These are phyloP conservation scores for Teunomyces cretensis DNA, from an alignment of 805 yeast species.

Conservation along the genomic window DNA sequence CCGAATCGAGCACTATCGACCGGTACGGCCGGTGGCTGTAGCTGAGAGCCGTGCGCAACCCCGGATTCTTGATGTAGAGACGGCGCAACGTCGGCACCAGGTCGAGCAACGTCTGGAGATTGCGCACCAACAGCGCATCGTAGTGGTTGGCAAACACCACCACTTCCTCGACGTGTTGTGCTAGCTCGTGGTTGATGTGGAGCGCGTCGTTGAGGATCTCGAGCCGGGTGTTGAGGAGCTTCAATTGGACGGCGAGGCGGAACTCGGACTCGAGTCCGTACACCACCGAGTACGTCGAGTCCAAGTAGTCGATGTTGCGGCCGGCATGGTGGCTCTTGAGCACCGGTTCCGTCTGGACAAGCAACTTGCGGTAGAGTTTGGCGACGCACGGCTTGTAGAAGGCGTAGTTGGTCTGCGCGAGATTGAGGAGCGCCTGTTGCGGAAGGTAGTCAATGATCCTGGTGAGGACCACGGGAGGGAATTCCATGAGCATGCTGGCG, in stretches of 20 bases:
- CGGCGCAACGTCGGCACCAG: background rate
- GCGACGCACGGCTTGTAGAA: slow-evolving; percentile 33
- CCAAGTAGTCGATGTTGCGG: slow-evolving; percentile 21
- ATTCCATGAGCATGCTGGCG: slow-evolving; percentile 5
- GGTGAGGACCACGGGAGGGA: slow-evolving; percentile 9
- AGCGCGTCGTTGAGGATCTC: slow-evolving; percentile 40
- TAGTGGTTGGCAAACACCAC: slow-evolving; percentile 23
- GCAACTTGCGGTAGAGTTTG: slow-evolving; percentile 27
- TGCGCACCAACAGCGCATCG: background rate
- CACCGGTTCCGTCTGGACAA: slow-evolving; percentile 19
- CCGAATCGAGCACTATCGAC: background rate
- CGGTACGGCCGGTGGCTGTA: background rate
- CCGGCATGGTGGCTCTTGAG: slow-evolving; percentile 6
- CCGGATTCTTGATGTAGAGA: background rate
- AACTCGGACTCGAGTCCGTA: slow-evolving; percentile 22
- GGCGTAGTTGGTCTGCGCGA: slow-evolving; percentile 33
- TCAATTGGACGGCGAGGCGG: slow-evolving; percentile 18
- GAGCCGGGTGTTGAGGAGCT: slow-evolving; percentile 36
- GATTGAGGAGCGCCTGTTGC: slow-evolving; percentile 30
- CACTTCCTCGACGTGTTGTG: slow-evolving; percentile 31
- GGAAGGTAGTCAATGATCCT: slow-evolving; percentile 19
- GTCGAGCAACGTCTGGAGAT: slow-evolving; percentile 3
- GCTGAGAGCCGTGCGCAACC: background rate
- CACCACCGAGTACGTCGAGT: slow-evolving; percentile 21
- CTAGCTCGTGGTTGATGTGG: slow-evolving; percentile 31